These are phyloP conservation scores for Trichocladium uniseriatum DNA, from an alignment of 495 filamentous ascomycete species.

Conservation along the genomic window DNA sequence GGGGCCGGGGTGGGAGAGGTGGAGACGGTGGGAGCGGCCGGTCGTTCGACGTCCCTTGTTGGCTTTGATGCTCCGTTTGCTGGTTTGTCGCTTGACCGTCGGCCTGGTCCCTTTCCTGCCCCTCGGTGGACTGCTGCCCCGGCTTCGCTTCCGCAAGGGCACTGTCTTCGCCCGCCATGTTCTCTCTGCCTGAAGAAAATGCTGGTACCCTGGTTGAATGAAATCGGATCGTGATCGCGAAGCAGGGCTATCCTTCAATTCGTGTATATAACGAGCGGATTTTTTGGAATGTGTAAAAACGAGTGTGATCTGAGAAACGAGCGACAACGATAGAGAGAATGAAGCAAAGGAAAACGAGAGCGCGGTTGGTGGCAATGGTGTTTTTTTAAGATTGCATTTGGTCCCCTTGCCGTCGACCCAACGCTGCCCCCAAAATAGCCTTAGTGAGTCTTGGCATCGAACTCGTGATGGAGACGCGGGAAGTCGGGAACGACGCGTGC, in stretches of 20 bases:
- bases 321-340: background rate
- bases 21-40: too few relatives aligned
- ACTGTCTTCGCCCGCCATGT: slow-evolving; percentile 2
- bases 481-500: slow-evolving; percentile 4
- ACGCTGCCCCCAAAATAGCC: background rate
- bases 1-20: background rate
- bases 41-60: background rate
- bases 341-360: background rate
- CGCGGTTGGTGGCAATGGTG: background rate
- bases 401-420: background rate
- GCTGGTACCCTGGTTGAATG: background rate
- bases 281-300: background rate
- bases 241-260: background rate
- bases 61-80: background rate
- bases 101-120: background rate
- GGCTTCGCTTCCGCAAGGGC: background rate
- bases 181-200: background rate
- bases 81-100: background rate
- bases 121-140: background rate
- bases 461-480: background rate
- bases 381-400: slow-evolving; percentile 14
- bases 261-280: background rate
- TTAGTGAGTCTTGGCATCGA: slow-evolving; percentile 11
- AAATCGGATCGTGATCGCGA: too few relatives aligned
- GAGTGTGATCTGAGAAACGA: background rate